phyloP scores from a whole-genome alignment of 106 monocot species.

The Allium cepa region DNA sequence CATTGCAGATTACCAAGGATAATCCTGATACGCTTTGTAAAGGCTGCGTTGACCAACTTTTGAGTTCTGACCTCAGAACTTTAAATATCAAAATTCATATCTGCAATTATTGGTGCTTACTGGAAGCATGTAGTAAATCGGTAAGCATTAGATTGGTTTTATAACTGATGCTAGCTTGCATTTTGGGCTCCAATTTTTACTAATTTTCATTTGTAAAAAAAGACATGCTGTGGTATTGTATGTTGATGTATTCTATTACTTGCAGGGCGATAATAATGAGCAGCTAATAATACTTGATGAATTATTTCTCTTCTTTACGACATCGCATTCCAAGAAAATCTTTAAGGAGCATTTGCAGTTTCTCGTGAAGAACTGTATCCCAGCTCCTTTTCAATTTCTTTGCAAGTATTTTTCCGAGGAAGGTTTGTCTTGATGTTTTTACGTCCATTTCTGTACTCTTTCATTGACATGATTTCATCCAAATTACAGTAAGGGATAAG shows the following conservation, averaged over 20 bases:
- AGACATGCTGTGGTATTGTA: background rate
- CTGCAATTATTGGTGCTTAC: slow-evolving; percentile 56
- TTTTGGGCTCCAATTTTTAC: background rate
- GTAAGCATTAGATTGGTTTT: slow-evolving; percentile 25
- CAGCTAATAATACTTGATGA: slow-evolving; percentile 36
- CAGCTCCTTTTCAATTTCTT: slow-evolving; percentile 55
- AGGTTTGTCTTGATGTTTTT: slow-evolving; percentile 33
- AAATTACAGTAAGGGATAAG: background rate
- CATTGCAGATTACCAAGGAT: slow-evolving; percentile 47
- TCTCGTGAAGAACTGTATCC: slow-evolving; percentile 43
- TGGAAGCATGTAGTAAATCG: slow-evolving; percentile 33
- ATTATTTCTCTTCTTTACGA: slow-evolving; percentile 59
- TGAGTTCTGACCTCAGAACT: slow-evolving; percentile 20
- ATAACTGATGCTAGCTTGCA: background rate
- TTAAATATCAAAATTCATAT: slow-evolving; percentile 45
- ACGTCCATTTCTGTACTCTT: background rate
- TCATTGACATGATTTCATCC: background rate
- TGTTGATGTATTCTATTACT: background rate
- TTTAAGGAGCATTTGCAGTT: slow-evolving; percentile 67
- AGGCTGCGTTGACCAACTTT: slow-evolving; percentile 34
- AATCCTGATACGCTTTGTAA: slow-evolving; percentile 36
- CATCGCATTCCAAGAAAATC: slow-evolving; percentile 28
- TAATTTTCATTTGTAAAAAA: background rate
- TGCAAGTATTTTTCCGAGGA: slow-evolving; percentile 66
- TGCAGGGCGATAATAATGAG: slow-evolving; percentile 30